Percentiles rank a stretch among this genome's conserved stretches.
phyloP scores from a whole-genome alignment of 345 rosid species.

The Eucalyptus cloeziana region DNA sequence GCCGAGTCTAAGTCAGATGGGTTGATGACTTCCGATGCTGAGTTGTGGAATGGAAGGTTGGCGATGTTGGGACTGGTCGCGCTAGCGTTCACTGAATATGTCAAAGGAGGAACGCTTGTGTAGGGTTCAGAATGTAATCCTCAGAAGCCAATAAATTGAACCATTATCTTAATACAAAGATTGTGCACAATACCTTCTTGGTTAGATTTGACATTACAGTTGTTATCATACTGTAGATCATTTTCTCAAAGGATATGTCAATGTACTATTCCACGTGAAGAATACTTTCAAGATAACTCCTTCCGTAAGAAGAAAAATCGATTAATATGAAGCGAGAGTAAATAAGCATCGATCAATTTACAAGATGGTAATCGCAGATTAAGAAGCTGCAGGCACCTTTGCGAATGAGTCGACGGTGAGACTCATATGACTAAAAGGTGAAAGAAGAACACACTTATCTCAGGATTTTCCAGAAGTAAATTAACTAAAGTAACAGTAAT shows the following conservation, averaged over 20 bases:
- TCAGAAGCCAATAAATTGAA: neutral
- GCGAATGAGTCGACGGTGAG: neutral
- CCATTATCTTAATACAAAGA: neutral
- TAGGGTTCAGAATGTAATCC: neutral
- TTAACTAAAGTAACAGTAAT: neutral
- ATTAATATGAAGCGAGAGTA: neutral
- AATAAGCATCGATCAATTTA: neutral
- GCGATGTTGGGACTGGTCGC: conserved; percentile 84
- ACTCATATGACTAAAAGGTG: neutral
- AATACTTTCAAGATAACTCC: neutral
- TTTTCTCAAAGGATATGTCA: neutral
- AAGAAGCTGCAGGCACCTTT: neutral
- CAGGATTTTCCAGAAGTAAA: neutral
- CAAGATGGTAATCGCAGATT: neutral
- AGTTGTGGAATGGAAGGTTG: conserved; percentile 73
- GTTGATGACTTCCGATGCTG: conserved; percentile 73
- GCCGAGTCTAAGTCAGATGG: conserved; percentile 41
- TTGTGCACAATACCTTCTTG: neutral
- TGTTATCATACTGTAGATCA: neutral
- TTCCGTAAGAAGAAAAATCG: neutral
- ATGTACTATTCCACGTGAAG: neutral
- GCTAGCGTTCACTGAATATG: conserved; percentile 60
- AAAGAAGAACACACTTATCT: neutral
- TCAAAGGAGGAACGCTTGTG: conserved; percentile 50
- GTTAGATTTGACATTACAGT: neutral